A percentile compares a stretch with the other conserved stretches of the same genome.
These are phyloP conservation scores for Penicillium frequentans DNA, from an alignment of 2,329 filamentous ascomycete species.

Conservation along the genomic window DNA sequence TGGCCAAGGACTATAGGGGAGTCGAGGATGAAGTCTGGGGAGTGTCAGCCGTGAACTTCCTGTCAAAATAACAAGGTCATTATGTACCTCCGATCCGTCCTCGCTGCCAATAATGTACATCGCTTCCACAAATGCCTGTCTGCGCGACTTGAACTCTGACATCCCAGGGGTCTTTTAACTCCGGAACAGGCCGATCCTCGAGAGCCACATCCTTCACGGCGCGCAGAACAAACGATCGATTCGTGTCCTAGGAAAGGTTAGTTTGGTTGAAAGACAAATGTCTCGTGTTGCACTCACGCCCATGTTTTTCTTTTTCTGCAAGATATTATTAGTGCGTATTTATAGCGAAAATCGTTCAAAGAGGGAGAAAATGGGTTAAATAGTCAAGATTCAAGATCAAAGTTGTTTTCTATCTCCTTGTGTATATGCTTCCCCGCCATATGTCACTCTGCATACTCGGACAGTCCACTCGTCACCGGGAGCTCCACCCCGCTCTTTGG, in stretches of 20 bases:
- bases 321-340: neutral
- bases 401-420: neutral
- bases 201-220: constrained; percentile 48
- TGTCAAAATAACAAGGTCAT: neutral
- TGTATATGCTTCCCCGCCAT: neutral
- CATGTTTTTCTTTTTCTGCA: neutral
- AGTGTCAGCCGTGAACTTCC: neutral
- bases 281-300: neutral
- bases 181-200: constrained; percentile 45
- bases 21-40: constrained; percentile 43
- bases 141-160: constrained; percentile 48
- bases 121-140: constrained; percentile 51
- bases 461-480: neutral
- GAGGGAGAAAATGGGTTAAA: neutral
- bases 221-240: constrained; percentile 49
- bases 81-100: constrained; percentile 44
- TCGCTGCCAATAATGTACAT: constrained; percentile 38
- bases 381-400: neutral
- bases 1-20: constrained; percentile 41
- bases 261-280: neutral
- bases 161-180: constrained; percentile 38
- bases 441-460: neutral
- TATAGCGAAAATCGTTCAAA: neutral
- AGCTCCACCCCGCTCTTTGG: neutral
- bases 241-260: constrained; percentile 7